phyloP scores from a whole-genome alignment of 2,329 filamentous ascomycete genomes.

The Dactylellina parvicollis region DNA sequence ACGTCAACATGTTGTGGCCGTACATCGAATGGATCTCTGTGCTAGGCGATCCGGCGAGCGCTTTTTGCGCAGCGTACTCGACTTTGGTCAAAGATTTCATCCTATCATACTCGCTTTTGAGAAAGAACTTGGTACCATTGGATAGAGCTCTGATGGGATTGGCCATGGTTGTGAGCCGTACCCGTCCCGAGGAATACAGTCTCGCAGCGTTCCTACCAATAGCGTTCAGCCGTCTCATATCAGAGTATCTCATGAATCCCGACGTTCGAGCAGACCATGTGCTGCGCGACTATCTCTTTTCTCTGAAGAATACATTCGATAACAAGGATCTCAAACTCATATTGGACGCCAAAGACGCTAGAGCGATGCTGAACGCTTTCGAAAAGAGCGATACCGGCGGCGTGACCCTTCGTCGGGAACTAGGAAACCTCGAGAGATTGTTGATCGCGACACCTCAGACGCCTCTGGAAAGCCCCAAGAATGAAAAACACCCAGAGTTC shows the following conservation, averaged over 20 bases:
- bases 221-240: conserved; percentile 15
- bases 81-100: conserved; percentile 26
- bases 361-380: conserved; percentile 3
- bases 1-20: conserved; percentile 8
- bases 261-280: background rate
- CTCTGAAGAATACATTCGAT: conserved; percentile 13
- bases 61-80: conserved; percentile 53
- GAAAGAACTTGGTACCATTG: conserved; percentile 1
- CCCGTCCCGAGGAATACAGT: conserved; percentile 53
- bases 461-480: background rate
- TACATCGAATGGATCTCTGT: conserved; percentile 34
- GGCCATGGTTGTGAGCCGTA: conserved; percentile 51
- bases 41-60: conserved; percentile 55
- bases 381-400: conserved; percentile 7
- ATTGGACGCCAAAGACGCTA: background rate
- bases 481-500: background rate
- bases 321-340: conserved; percentile 11
- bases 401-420: background rate
- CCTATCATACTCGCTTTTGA: conserved; percentile 1
- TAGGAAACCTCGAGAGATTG: background rate
- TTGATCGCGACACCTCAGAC: background rate
- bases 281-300: conserved; percentile 4
- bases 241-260: conserved; percentile 15
- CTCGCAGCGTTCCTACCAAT: conserved; percentile 45
- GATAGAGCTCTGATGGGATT: conserved; percentile 20